phyloP scores from a whole-genome alignment of 148 eudicot genomes.

The Rhododendron vialii region DNA sequence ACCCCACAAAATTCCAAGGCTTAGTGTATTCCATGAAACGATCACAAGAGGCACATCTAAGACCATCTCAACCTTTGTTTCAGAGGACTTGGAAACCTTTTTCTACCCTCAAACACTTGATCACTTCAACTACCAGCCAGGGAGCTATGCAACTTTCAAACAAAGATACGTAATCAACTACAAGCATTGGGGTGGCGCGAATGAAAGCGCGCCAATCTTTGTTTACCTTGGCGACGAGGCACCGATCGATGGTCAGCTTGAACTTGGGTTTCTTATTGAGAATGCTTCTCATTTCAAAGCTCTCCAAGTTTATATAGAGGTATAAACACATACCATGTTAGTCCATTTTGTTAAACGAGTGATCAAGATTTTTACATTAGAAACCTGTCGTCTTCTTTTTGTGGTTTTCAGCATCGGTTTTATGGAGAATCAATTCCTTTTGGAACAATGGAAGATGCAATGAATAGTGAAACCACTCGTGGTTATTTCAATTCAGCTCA shows the following conservation, averaged over 20 bases:
- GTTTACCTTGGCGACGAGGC: conserved; percentile 17
- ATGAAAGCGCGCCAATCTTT: conserved; percentile 11
- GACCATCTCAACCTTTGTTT: background rate
- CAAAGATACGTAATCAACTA: conserved; percentile 12
- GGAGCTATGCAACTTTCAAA: conserved; percentile 2
- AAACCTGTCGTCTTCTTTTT: background rate
- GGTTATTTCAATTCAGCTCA: conserved; percentile 44
- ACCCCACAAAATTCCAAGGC: background rate
- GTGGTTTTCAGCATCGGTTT: conserved; percentile 25
- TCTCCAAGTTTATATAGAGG: conserved; percentile 25
- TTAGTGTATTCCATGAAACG: background rate
- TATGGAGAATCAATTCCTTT: conserved; percentile 30
- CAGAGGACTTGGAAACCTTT: background rate
- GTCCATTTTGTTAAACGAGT: background rate
- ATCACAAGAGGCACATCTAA: background rate
- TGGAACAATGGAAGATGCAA: conserved; percentile 17
- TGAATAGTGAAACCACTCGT: conserved; percentile 10
- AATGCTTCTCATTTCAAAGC: conserved; percentile 22
- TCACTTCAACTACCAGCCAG: conserved; percentile 14
- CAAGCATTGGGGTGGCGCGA: conserved; percentile 14
- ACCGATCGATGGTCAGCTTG: background rate
- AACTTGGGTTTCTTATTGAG: conserved; percentile 3
- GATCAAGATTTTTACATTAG: background rate
- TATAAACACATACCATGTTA: background rate
- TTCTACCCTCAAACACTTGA: conserved; percentile 17